Evolutionary conservation across 208 protist species (phyloP).

Genomic region (Angomonas deanei): DNA sequence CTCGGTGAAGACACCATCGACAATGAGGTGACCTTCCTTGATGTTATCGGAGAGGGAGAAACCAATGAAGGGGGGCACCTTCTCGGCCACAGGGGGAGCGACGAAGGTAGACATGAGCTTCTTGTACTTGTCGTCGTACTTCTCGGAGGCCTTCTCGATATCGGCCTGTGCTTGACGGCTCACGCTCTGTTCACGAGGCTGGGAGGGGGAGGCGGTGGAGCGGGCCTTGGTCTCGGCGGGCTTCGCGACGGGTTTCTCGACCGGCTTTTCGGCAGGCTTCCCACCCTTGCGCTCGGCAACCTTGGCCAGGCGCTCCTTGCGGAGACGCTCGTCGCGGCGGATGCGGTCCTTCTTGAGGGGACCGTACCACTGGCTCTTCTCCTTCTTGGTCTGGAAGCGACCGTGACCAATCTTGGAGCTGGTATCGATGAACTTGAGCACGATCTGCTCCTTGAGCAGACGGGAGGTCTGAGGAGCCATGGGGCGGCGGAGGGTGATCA

Average conservation of each 20-base stretch:
- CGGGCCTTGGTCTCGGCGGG: not conserved
- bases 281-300: constrained; percentile 74
- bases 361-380: constrained; percentile 97
- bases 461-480: constrained; percentile 87
- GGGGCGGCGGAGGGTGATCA: constrained; percentile 98
- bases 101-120: constrained; percentile 16
- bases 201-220: not conserved
- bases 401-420: constrained; percentile 99
- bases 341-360: constrained; percentile 91
- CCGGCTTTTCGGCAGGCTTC: not conserved
- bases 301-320: constrained; percentile 76
- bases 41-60: constrained; percentile 48
- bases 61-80: constrained; percentile 31
- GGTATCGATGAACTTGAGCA: constrained; percentile 99
- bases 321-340: constrained; percentile 74
- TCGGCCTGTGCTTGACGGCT: not conserved
- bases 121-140: constrained; percentile 19
- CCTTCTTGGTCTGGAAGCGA: constrained; percentile 98
- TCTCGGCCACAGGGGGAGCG: constrained; percentile 10
- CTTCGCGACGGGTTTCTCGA: not conserved
- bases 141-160: constrained; percentile 9
- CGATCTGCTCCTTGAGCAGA: constrained; percentile 90
- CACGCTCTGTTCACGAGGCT: not conserved
- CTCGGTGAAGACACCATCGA: constrained; percentile 36
- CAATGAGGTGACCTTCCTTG: constrained; percentile 22